phyloP scores from a whole-genome alignment of 495 filamentous ascomycete genomes.

The Aspergillus indologenus region DNA sequence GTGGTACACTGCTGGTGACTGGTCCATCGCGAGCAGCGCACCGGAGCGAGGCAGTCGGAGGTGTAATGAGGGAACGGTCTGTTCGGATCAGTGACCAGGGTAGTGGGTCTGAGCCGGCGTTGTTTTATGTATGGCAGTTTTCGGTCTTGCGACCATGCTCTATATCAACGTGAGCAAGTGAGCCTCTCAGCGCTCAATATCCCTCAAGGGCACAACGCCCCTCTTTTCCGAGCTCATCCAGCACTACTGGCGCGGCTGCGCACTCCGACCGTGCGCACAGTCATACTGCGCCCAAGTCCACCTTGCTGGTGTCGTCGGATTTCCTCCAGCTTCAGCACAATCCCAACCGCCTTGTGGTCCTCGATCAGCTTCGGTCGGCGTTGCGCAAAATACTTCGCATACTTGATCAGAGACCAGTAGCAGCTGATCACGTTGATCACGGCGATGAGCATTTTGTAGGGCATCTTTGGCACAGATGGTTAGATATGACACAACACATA shows the following conservation, averaged over 20 bases:
- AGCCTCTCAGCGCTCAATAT: too few species aligned
- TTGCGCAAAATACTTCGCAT: slow-evolving; percentile 41
- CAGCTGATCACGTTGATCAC: slow-evolving; percentile 41
- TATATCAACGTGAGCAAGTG: too few species aligned
- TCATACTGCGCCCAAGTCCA: background rate
- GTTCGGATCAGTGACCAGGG: too few species aligned
- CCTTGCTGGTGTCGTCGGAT: background rate
- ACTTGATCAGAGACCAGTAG: slow-evolving; percentile 43
- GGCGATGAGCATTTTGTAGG: slow-evolving; percentile 40
- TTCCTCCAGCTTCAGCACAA: slow-evolving; percentile 25
- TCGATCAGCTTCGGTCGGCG: slow-evolving; percentile 44
- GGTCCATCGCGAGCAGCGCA: too few species aligned
- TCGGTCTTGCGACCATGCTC: too few species aligned
- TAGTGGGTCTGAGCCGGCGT: too few species aligned
- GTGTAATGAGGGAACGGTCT: too few species aligned
- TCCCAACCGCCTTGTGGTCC: slow-evolving; percentile 40
- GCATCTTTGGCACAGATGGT: slow-evolving; percentile 12
- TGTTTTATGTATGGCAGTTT: too few species aligned
- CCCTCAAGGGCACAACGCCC: too few species aligned
- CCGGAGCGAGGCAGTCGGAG: too few species aligned
- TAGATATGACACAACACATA: background rate
- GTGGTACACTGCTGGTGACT: too few species aligned
- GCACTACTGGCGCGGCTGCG: background rate
- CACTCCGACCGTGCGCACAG: background rate
- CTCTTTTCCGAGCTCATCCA: background rate